These are phyloP conservation scores for Starmerella apis DNA, from an alignment of 805 yeast genomes.

Conservation along the genomic window DNA sequence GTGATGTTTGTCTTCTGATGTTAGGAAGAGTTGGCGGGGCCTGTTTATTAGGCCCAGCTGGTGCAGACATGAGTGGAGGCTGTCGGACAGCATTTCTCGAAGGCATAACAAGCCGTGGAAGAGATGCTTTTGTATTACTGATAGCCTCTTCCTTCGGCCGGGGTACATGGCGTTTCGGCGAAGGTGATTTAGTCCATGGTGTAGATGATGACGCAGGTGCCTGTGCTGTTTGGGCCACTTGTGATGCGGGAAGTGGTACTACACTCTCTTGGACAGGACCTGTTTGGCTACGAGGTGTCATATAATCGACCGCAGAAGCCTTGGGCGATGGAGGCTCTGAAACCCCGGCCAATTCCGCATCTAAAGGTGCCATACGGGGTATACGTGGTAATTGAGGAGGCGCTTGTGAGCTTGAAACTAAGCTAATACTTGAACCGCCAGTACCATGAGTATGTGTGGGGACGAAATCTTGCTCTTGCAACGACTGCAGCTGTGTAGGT, in stretches of 20 bases:
- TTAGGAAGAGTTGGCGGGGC: not conserved
- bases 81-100: constrained; percentile 9
- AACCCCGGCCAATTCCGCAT: not conserved
- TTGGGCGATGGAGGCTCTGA: not conserved
- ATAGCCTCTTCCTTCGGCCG: not conserved
- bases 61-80: constrained; percentile 13
- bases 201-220: not conserved
- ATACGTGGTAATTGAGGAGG: not conserved
- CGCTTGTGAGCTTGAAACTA: not conserved
- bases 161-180: constrained; percentile 11
- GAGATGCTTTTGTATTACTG: constrained; percentile 2
- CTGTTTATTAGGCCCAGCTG: constrained; percentile 8
- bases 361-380: not conserved
- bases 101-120: constrained; percentile 19
- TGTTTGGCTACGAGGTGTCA: not conserved
- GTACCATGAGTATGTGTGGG: too few species aligned
- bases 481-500: not conserved
- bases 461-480: not conserved
- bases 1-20: not conserved
- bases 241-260: too few species aligned
- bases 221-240: not conserved
- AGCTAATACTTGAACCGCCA: too few species aligned
- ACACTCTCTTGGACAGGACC: too few species aligned
- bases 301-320: not conserved
- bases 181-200: constrained; percentile 17